Evolutionary conservation across 805 yeast genomes (phyloP).

Genomic region (Metschnikowia lochheadii): DNA sequence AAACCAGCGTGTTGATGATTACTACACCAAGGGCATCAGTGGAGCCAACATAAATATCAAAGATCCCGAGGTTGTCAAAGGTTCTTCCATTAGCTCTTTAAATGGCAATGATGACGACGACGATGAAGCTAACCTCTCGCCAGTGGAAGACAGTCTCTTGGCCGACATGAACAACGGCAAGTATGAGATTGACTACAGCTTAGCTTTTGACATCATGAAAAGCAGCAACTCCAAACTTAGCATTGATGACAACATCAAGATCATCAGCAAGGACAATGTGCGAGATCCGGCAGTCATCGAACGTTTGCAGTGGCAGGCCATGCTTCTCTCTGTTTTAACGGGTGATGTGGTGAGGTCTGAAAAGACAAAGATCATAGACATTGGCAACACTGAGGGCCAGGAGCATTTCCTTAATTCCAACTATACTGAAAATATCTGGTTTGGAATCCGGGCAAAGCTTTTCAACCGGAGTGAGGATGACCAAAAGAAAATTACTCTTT

Average conservation of each 20-base stretch:
- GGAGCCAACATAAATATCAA: slow-evolving; percentile 27
- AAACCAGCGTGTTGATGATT: slow-evolving; percentile 62
- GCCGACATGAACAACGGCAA: slow-evolving; percentile 41
- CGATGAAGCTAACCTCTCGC: slow-evolving; percentile 23
- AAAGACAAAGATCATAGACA: slow-evolving; percentile 67
- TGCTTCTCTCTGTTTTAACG: slow-evolving; percentile 83
- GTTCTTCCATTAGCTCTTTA: neutral
- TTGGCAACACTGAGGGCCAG: slow-evolving; percentile 34
- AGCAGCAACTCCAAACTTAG: slow-evolving; percentile 19
- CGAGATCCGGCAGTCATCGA: slow-evolving; percentile 57
- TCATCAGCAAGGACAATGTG: slow-evolving; percentile 34
- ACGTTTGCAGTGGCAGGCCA: slow-evolving; percentile 92
- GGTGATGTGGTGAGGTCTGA: slow-evolving; percentile 94
- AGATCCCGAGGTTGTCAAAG: slow-evolving; percentile 7
- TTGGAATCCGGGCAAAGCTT: slow-evolving; percentile 78
- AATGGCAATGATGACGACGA: slow-evolving; percentile 28
- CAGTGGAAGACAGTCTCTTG: slow-evolving; percentile 25
- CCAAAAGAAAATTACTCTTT: slow-evolving; percentile 64
- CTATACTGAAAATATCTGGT: slow-evolving; percentile 75
- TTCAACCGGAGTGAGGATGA: slow-evolving; percentile 78
- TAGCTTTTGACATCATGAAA: slow-evolving; percentile 35
- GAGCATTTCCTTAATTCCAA: slow-evolving; percentile 51
- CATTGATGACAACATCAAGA: slow-evolving; percentile 33
- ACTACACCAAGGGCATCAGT: slow-evolving; percentile 64
- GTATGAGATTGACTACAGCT: slow-evolving; percentile 45